phyloP scores from a whole-genome alignment of 2,329 filamentous ascomycete species.

The Aquanectria penicillioides region DNA sequence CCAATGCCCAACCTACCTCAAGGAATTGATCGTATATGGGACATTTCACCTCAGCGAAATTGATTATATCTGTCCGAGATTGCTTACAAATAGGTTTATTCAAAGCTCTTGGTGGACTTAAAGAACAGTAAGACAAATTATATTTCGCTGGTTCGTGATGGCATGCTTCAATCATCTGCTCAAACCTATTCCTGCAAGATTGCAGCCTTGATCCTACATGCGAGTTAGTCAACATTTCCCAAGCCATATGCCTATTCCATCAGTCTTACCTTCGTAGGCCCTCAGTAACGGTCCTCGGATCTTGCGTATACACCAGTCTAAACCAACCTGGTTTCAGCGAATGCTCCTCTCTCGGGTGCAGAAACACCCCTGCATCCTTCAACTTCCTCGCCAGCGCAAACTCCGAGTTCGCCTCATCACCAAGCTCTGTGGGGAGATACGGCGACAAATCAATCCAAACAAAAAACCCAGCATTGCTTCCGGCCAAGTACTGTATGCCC shows the following conservation, averaged over 20 bases:
- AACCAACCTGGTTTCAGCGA: slow-evolving; percentile 61
- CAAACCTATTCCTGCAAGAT: too few species aligned
- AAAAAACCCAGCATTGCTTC: slow-evolving; percentile 67
- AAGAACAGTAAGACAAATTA: too few species aligned
- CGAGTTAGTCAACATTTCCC: too few species aligned
- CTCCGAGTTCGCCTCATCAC: slow-evolving; percentile 50
- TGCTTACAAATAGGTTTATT: too few species aligned
- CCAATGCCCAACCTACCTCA: too few species aligned
- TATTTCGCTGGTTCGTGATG: too few species aligned
- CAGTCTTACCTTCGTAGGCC: slow-evolving; percentile 50
- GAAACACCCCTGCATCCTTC: slow-evolving; percentile 57
- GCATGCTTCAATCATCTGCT: too few species aligned
- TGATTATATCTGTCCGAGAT: too few species aligned
- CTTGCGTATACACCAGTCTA: slow-evolving; percentile 61
- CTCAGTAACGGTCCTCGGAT: slow-evolving; percentile 46
- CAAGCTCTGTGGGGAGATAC: slow-evolving; percentile 47
- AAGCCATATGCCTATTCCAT: too few species aligned
- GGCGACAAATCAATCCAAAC: slow-evolving; percentile 62
- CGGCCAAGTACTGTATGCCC: slow-evolving; percentile 54
- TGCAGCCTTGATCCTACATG: background rate
- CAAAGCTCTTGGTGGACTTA: too few species aligned
- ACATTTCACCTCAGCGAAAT: too few species aligned
- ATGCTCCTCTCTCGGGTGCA: slow-evolving; percentile 60
- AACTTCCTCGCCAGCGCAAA: slow-evolving; percentile 56
- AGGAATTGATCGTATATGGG: too few species aligned